Percentiles rank a stretch among this genome's conserved stretches.
phyloP scores from a whole-genome alignment of 2,329 filamentous ascomycete genomes.

The Orbilia blumenaviensis region DNA sequence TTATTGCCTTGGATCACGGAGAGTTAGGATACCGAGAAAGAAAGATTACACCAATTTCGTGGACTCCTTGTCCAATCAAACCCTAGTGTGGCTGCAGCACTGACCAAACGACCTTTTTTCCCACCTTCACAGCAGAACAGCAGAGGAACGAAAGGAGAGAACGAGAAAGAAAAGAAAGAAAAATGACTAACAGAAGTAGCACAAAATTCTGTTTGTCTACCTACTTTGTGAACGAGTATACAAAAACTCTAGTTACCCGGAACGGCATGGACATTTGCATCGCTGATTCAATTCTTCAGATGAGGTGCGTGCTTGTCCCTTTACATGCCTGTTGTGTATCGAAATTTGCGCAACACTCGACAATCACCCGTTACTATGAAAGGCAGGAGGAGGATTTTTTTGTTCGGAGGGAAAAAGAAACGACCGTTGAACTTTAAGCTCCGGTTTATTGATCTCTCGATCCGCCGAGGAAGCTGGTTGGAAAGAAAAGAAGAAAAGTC shows the following conservation, averaged over 20 bases:
- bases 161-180: not conserved
- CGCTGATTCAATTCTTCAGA: slow-evolving; percentile 2
- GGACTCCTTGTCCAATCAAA: slow-evolving; percentile 16
- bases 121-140: not conserved
- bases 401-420: not conserved
- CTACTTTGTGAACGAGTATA: no score
- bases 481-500: no score
- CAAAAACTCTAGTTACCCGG: not conserved
- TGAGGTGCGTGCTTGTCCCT: not conserved
- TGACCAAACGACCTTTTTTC: not conserved
- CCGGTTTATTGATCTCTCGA: not conserved
- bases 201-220: not conserved
- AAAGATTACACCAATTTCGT: slow-evolving; percentile 18
- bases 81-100: slow-evolving; percentile 10
- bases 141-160: not conserved
- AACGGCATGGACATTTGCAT: slow-evolving; percentile 6
- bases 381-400: not conserved
- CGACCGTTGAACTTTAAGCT: not conserved
- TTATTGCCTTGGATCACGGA: slow-evolving; percentile 2
- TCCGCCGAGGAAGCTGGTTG: slow-evolving; percentile 4
- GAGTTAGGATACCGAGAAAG: slow-evolving; percentile 10
- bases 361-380: slow-evolving; percentile 1
- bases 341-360: slow-evolving; percentile 22
- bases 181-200: not conserved
- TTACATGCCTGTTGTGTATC: slow-evolving; percentile 15